Evolutionary conservation across 2,329 filamentous ascomycete genomes (phyloP).

Genomic region (Pseudogymnoascus verrucosus): DNA sequence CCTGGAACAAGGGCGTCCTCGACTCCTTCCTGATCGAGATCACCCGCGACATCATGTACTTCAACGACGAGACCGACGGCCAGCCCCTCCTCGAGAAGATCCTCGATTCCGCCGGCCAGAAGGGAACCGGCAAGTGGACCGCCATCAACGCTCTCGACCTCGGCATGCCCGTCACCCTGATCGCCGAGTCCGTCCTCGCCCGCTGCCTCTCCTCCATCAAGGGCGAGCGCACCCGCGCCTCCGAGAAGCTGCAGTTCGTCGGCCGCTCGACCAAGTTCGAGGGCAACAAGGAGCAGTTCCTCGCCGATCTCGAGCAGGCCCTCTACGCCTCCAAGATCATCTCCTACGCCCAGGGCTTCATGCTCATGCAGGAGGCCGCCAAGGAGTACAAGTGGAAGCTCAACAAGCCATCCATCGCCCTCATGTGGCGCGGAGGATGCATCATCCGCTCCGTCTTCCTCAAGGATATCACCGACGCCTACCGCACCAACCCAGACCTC

Average conservation of each 20-base stretch:
- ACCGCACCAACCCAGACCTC: conserved; percentile 87
- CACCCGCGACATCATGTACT: conserved; percentile 97
- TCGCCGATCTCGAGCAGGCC: conserved; percentile 96
- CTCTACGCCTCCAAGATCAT: conserved; percentile 99
- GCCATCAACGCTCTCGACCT: conserved; percentile 98
- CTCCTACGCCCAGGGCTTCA: conserved; percentile 99
- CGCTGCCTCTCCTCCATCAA: conserved; percentile 93
- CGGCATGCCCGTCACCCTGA: conserved; percentile 96
- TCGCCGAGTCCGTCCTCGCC: conserved; percentile 92
- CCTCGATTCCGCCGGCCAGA: conserved; percentile 95
- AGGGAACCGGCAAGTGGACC: conserved; percentile 99
- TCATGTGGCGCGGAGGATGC: conserved; percentile 99
- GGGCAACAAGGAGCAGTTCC: conserved; percentile 87
- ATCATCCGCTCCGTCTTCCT: conserved; percentile 99
- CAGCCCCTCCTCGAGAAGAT: conserved; percentile 95
- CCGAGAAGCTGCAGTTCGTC: conserved; percentile 62
- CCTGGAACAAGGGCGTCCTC: conserved; percentile 98
- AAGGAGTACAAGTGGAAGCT: conserved; percentile 97
- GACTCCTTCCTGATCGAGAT: conserved; percentile 99
- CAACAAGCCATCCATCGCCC: conserved; percentile 98
- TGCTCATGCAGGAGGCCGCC: conserved; percentile 99
- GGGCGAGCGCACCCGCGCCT: conserved; percentile 79
- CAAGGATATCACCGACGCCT: conserved; percentile 97
- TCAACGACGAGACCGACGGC: conserved; percentile 81
- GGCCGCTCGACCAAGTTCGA: conserved; percentile 74